phyloP scores from a whole-genome alignment of 2,329 filamentous ascomycete species.

The Talaromyces atroroseus region DNA sequence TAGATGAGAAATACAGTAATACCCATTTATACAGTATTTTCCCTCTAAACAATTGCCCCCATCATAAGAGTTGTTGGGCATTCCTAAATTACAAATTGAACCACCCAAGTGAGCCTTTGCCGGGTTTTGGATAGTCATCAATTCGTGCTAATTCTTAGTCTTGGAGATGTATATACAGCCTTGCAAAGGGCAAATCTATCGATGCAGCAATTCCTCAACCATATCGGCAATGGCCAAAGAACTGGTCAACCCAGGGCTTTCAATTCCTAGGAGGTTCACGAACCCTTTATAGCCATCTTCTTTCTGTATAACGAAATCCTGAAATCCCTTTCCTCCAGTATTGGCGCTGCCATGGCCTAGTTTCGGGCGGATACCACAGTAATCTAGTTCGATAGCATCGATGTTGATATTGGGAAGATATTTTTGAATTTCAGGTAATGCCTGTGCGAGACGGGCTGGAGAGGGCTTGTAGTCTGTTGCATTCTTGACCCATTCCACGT shows the following conservation, averaged over 20 bases:
- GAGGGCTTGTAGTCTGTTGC: conserved; percentile 67
- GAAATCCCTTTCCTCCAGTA: conserved; percentile 57
- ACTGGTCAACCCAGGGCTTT: conserved; percentile 87
- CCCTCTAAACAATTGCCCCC: too few relatives aligned
- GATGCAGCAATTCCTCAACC: conserved; percentile 50
- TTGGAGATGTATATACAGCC: background rate
- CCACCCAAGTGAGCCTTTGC: too few relatives aligned
- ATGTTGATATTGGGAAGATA: conserved; percentile 73
- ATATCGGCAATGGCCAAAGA: conserved; percentile 77
- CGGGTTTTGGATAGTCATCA: too few relatives aligned
- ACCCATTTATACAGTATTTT: too few relatives aligned
- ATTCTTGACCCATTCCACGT: conserved; percentile 83
- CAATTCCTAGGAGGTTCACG: conserved; percentile 86
- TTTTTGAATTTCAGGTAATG: conserved; percentile 66
- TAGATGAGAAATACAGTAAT: too few relatives aligned
- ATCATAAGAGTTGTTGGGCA: too few relatives aligned
- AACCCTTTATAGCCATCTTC: conserved; percentile 77
- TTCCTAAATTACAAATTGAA: too few relatives aligned
- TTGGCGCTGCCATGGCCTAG: conserved; percentile 57
- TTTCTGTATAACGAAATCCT: conserved; percentile 74
- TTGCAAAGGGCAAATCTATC: background rate
- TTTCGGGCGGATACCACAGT: conserved; percentile 89
- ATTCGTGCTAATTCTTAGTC: background rate
- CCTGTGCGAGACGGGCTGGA: conserved; percentile 56
- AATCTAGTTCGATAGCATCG: conserved; percentile 67